Evolutionary conservation across 176 grass and related monocot genomes (phyloP).

Genomic region (Aegilops tauschii): DNA sequence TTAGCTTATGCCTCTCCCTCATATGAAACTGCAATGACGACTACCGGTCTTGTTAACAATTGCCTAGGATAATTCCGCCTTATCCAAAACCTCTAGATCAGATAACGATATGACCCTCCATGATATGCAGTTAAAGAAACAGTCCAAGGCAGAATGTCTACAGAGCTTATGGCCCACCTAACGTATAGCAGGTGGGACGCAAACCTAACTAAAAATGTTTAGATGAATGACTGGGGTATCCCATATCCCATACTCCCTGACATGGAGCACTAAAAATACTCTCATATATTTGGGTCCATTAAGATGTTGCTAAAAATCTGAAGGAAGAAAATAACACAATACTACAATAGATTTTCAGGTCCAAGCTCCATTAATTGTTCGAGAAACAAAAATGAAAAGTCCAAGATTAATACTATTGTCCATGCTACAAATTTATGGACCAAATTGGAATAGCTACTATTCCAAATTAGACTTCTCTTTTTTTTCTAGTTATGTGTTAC

Average conservation of each 20-base stretch:
- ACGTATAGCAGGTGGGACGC: not conserved
- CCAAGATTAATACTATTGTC: too few relatives aligned
- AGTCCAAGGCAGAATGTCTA: not conserved
- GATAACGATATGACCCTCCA: not conserved
- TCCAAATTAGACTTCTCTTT: too few relatives aligned
- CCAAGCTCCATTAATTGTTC: not conserved
- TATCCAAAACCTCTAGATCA: too few relatives aligned
- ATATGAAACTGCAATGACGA: too few relatives aligned
- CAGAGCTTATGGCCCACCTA: not conserved
- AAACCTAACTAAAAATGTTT: not conserved
- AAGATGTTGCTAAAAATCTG: not conserved
- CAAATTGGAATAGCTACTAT: too few relatives aligned
- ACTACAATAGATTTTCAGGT: not conserved
- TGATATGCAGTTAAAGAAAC: not conserved
- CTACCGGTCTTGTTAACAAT: too few relatives aligned
- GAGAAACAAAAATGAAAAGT: not conserved
- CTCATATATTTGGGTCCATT: not conserved
- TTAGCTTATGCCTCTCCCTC: too few relatives aligned
- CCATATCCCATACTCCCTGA: not conserved
- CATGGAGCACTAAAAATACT: not conserved
- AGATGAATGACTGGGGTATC: not conserved
- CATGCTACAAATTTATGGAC: too few relatives aligned
- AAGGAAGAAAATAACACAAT: not conserved
- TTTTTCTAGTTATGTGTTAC: too few relatives aligned
- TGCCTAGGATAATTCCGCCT: too few relatives aligned